Conservation (phyloP, 495 filamentous ascomycete species). For the Hypoxylon cercidicola region DNA sequence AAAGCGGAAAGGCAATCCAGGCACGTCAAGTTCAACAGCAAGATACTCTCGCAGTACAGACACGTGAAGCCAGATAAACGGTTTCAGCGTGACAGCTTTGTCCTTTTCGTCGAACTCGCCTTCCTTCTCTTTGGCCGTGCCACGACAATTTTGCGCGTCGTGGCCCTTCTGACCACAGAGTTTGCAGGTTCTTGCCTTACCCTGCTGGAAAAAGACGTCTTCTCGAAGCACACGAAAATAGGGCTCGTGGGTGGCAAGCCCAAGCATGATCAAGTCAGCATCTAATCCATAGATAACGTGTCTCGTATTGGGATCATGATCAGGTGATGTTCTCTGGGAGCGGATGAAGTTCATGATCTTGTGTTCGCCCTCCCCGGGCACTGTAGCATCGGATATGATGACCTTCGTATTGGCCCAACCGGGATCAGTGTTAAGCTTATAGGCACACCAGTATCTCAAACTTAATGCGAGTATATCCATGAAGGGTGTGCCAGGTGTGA, state of each 20-base stretch:
- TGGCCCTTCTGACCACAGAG: constrained; percentile 93
- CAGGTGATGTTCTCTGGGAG: constrained; percentile 87
- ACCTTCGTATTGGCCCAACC: constrained; percentile 98
- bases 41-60: constrained; percentile 92
- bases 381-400: constrained; percentile 97
- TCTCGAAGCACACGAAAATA: constrained; percentile 97
- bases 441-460: constrained; percentile 93
- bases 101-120: constrained; percentile 89
- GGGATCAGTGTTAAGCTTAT: constrained; percentile 96
- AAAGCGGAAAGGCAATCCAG: constrained; percentile 76
- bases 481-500: constrained; percentile 97
- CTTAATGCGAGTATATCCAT: constrained; percentile 96
- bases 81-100: constrained; percentile 73
- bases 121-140: constrained; percentile 82
- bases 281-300: constrained; percentile 97
- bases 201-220: constrained; percentile 94
- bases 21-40: constrained; percentile 85
- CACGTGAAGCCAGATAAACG: constrained; percentile 98
- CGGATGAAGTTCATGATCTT: constrained; percentile 99
- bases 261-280: constrained; percentile 99
- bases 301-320: constrained; percentile 94
- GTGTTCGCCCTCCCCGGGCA: constrained; percentile 97
- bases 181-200: constrained; percentile 79
- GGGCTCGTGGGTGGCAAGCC: constrained; percentile 95
- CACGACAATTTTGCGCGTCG: constrained; percentile 81